Conservation (phyloP, 345 rosid species). For the Nephelium lappaceum region DNA sequence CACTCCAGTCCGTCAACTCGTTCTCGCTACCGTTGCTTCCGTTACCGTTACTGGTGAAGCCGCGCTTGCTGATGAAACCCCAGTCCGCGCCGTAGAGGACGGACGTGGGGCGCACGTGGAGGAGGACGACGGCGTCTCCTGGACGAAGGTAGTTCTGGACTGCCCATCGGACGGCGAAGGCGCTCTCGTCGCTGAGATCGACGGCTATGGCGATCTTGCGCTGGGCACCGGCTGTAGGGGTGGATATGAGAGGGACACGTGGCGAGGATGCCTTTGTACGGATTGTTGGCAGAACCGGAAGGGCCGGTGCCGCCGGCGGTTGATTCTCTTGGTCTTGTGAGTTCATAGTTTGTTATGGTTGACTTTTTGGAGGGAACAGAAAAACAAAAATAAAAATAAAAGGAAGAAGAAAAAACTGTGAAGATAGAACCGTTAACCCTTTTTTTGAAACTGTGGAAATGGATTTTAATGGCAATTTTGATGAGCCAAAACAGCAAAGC, state of each 20-base stretch:
- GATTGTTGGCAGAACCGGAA: constrained; percentile 27
- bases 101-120: constrained; percentile 64
- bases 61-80: constrained; percentile 54
- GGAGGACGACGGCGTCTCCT: constrained; percentile 59
- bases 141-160: constrained; percentile 69
- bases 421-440: neutral
- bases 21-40: constrained; percentile 25
- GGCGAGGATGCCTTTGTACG: constrained; percentile 34
- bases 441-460: neutral
- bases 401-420: neutral
- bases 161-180: constrained; percentile 68
- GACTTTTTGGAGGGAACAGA: neutral
- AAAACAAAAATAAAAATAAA: neutral
- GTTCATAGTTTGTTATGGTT: neutral
- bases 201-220: constrained; percentile 68
- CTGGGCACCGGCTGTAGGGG: constrained; percentile 47
- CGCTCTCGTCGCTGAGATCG: constrained; percentile 73
- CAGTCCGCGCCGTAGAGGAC: constrained; percentile 76
- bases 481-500: neutral
- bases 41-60: constrained; percentile 15
- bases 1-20: constrained; percentile 54
- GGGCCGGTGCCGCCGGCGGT: constrained; percentile 16
- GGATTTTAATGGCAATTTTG: no score
- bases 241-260: constrained; percentile 20
- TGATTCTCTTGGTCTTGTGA: constrained; percentile 1